These are phyloP conservation scores for Fusarium papillatum DNA, from an alignment of 2,329 filamentous ascomycete species.

Conservation along the genomic window DNA sequence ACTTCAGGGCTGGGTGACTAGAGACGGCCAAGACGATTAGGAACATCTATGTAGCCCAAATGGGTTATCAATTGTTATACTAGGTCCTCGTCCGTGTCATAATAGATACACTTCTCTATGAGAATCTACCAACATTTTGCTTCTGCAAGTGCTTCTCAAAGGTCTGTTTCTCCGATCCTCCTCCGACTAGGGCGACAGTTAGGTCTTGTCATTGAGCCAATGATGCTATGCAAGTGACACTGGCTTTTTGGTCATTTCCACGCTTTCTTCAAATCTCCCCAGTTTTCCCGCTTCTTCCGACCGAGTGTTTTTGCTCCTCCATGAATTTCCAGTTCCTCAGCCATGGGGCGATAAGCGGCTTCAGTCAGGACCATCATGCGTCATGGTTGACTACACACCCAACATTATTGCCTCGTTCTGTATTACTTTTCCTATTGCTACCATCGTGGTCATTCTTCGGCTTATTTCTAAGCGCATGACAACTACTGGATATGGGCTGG, in stretches of 20 bases:
- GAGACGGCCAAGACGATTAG: neutral
- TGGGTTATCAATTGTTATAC: neutral
- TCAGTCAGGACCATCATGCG: neutral
- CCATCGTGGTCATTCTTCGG: conserved; percentile 30
- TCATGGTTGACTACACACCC: conserved; percentile 31
- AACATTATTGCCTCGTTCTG: conserved; percentile 30
- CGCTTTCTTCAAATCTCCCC: neutral
- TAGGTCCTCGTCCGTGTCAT: neutral
- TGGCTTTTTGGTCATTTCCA: neutral
- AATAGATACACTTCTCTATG: neutral
- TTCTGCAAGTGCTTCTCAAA: neutral
- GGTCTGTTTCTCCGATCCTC: neutral
- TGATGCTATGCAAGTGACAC: neutral
- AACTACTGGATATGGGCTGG: conserved; percentile 30
- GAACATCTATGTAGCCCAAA: neutral
- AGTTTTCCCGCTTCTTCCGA: neutral
- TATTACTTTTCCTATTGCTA: conserved; percentile 32
- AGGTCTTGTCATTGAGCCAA: neutral
- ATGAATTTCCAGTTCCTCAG: neutral
- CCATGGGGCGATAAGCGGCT: neutral
- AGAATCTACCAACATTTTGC: neutral
- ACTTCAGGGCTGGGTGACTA: neutral
- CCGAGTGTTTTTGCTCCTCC: neutral
- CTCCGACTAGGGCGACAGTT: neutral
- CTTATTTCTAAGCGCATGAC: conserved; percentile 32